phyloP scores from a whole-genome alignment of 306 rosid species.

The Ammopiptanthus mongolicus region DNA sequence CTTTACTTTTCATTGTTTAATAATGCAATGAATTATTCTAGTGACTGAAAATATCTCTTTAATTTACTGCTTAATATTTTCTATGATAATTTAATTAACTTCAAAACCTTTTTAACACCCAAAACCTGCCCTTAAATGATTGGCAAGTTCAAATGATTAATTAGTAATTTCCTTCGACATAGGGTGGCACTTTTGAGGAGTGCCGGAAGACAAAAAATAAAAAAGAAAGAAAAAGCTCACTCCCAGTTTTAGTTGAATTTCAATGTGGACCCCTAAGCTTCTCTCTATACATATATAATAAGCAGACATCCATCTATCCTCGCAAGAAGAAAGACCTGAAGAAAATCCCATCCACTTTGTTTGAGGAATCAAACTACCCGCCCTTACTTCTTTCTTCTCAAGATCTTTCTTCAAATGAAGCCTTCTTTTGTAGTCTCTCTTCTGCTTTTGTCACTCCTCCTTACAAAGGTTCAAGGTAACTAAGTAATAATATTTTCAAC shows the following conservation, averaged over 20 bases:
- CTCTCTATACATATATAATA: conserved; percentile 17
- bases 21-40: background rate
- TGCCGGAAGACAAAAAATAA: conserved; percentile 31
- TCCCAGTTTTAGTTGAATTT: conserved; percentile 29
- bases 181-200: conserved; percentile 32
- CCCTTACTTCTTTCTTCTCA: conserved; percentile 6
- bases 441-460: conserved; percentile 48
- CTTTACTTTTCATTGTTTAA: background rate
- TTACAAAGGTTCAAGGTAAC: conserved; percentile 59
- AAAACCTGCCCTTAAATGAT: conserved; percentile 31
- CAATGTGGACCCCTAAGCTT: conserved; percentile 41
- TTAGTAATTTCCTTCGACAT: conserved; percentile 34
- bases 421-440: conserved; percentile 44
- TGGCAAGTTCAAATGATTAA: conserved; percentile 21
- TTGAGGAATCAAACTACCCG: background rate
- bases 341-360: conserved; percentile 9
- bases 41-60: background rate
- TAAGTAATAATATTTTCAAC: background rate
- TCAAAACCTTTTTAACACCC: conserved; percentile 12
- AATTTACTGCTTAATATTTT: background rate
- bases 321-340: conserved; percentile 8
- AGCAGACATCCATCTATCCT: conserved; percentile 23
- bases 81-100: background rate
- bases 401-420: conserved; percentile 42
- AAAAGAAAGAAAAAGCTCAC: conserved; percentile 22